Percentiles rank a stretch among this genome's conserved stretches.
These are phyloP conservation scores for Cynara cardunculus DNA, from an alignment of 129 eudicot genomes.

Conservation along the genomic window DNA sequence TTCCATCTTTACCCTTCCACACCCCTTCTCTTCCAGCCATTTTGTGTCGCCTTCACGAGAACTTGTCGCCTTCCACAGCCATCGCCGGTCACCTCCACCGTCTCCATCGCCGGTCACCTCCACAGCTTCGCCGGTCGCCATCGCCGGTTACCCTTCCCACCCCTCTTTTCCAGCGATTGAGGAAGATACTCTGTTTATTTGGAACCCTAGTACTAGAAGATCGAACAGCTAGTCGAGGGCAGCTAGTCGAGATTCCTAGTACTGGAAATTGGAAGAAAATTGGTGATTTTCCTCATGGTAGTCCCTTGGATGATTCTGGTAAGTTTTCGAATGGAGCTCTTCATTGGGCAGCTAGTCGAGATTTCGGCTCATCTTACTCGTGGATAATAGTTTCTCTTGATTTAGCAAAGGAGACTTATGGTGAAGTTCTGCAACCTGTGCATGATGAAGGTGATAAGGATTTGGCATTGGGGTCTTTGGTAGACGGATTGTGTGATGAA, in stretches of 20 bases:
- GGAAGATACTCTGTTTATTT: constrained; percentile 37
- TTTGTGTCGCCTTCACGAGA: too few relatives aligned
- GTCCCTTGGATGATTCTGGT: constrained; percentile 34
- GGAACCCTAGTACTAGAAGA: constrained; percentile 57
- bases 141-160: too few relatives aligned
- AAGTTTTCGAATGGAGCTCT: constrained; percentile 48
- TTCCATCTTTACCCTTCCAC: too few relatives aligned
- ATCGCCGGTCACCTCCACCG: too few relatives aligned
- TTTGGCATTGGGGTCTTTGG: constrained; percentile 36
- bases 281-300: constrained; percentile 33
- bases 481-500: constrained; percentile 47
- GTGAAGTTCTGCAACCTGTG: constrained; percentile 42
- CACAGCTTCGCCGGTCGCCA: too few relatives aligned
- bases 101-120: too few relatives aligned
- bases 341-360: constrained; percentile 49
- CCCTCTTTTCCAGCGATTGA: too few relatives aligned
- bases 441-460: constrained; percentile 37
- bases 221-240: constrained; percentile 22
- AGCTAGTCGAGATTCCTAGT: too few relatives aligned
- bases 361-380: not conserved
- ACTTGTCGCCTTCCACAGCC: too few relatives aligned
- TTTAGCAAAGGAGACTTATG: constrained; percentile 33
- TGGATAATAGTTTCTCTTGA: constrained; percentile 49
- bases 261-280: constrained; percentile 45
- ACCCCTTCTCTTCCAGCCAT: too few relatives aligned